Percentiles rank a stretch among this genome's conserved stretches.
Evolutionary conservation across 768 basidiomycete genomes (phyloP).

Genomic region (Mycena chlorophos): DNA sequence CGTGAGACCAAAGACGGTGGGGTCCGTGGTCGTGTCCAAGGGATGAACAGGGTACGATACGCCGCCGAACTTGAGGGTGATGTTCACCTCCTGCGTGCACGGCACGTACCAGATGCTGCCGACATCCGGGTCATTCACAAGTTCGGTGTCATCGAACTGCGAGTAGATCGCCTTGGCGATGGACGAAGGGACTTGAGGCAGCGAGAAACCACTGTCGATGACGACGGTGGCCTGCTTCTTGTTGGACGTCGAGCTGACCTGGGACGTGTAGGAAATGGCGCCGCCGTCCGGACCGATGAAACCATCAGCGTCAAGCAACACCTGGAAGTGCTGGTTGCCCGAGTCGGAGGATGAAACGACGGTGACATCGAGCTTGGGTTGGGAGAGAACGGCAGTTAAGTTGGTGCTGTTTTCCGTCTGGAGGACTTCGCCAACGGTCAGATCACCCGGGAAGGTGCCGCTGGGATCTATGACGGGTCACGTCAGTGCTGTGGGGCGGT

Average conservation of each 20-base stretch:
- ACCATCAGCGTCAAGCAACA: conserved; percentile 62
- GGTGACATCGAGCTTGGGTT: conserved; percentile 67
- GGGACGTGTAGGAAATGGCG: conserved; percentile 58
- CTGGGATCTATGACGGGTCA: conserved; percentile 39
- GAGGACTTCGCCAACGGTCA: conserved; percentile 67
- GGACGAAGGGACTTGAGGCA: conserved; percentile 28
- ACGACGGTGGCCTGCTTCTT: conserved; percentile 54
- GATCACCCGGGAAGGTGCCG: conserved; percentile 57
- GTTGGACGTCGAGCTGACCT: conserved; percentile 65
- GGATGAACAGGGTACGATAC: conserved; percentile 71
- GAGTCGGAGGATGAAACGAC: conserved; percentile 38
- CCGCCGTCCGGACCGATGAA: conserved; percentile 79
- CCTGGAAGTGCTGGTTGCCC: conserved; percentile 79
- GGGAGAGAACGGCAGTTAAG: conserved; percentile 58
- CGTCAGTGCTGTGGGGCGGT: background rate
- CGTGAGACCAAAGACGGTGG: conserved; percentile 11
- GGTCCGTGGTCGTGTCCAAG: conserved; percentile 57
- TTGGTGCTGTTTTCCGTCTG: conserved; percentile 34
- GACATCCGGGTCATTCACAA: conserved; percentile 48
- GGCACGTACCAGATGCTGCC: conserved; percentile 71
- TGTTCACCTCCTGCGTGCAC: conserved; percentile 69
- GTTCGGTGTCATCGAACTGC: conserved; percentile 57
- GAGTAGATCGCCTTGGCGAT: background rate
- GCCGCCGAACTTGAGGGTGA: conserved; percentile 74
- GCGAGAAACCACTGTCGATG: conserved; percentile 71